Conservation (phyloP, 805 yeast genomes). For the Candida silvatica region DNA sequence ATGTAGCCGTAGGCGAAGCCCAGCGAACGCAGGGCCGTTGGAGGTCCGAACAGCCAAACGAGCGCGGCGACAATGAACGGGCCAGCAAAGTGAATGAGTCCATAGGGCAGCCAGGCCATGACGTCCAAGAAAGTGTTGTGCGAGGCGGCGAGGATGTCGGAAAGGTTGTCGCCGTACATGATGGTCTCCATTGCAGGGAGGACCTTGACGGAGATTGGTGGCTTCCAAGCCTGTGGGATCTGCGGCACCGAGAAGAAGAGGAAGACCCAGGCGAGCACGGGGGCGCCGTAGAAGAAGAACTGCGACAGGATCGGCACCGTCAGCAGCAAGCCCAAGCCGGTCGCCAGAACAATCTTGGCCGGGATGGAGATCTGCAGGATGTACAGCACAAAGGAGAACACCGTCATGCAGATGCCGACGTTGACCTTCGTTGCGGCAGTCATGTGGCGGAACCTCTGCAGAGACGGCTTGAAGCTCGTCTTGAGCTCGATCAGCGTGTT, state of each 20-base stretch:
- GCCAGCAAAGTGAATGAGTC: constrained; percentile 74
- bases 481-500: constrained; percentile 14
- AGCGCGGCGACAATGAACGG: constrained; percentile 81
- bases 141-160: constrained; percentile 71
- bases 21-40: constrained; percentile 71
- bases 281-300: constrained; percentile 75
- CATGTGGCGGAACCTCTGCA: constrained; percentile 14
- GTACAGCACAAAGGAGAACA: constrained; percentile 50
- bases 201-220: constrained; percentile 82
- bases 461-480: constrained; percentile 13
- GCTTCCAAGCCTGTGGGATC: constrained; percentile 68
- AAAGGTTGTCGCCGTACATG: constrained; percentile 82
- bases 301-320: constrained; percentile 72
- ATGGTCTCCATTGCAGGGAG: constrained; percentile 90
- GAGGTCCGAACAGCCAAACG: constrained; percentile 83
- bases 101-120: constrained; percentile 93
- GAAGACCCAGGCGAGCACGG: constrained; percentile 79
- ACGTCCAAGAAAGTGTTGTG: constrained; percentile 62
- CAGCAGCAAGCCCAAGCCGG: constrained; percentile 38
- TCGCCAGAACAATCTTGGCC: constrained; percentile 23
- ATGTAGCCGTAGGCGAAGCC: constrained; percentile 92
- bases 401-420: constrained; percentile 29
- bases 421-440: constrained; percentile 32
- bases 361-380: constrained; percentile 49
- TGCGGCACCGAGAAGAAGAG: constrained; percentile 71